Base-by-base conservation (phyloP, 2,329 filamentous ascomycete species). In the Polychaeton citri region DNA sequence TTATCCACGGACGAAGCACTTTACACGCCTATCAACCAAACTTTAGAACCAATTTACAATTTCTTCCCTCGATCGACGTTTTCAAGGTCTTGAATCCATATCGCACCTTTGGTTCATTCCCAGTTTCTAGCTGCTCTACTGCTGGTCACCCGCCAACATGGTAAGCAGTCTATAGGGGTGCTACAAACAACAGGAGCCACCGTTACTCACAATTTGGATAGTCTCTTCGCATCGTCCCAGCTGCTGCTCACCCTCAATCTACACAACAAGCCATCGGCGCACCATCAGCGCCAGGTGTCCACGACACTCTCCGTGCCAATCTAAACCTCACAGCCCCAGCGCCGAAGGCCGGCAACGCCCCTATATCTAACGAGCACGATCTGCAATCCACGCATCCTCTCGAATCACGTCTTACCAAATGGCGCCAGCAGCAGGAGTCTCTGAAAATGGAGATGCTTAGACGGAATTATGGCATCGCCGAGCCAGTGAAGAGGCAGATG, bases 401-500 rank as follows among this genome's bases (percentile, higher is more conserved):
- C 52, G 90, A 96, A 66, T 70, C 82, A 36, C 86, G 90, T 43
- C 81, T 98, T 40, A 74, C 79, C 54, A 74, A 78, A 55, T 98
- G 90, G 90, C 83, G 88, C 62, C 70, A 79, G 39, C 94, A 87
- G 30, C 88, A 95, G 64, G 81, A 94, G 51, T 60, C 68, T 21
- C 63, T 94, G 57, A 90, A 92, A 64, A 90, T 94, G 82, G 78
- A 87, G 64, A 72, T 77, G 35, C 74, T 96, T 51, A 78, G 85
- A 45, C 81, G 85, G 47, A 79, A 84, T 32, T 96, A 86, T 60
- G 90, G 90, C 46, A 79, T 95, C 52, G 84, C 82, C 18, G 90
- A 96, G 72, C 90, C 90, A 3, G 77, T 96, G 51, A 77, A 86
- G 38, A 76, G 88, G 37, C 83, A 80, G 42, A 95, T 98, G 90